A percentile compares a stretch with the other conserved stretches of the same genome.
These are phyloP conservation scores for Neocallimastix lanati DNA, from an alignment of 192 early-diverging fungal species.

Conservation along the genomic window DNA sequence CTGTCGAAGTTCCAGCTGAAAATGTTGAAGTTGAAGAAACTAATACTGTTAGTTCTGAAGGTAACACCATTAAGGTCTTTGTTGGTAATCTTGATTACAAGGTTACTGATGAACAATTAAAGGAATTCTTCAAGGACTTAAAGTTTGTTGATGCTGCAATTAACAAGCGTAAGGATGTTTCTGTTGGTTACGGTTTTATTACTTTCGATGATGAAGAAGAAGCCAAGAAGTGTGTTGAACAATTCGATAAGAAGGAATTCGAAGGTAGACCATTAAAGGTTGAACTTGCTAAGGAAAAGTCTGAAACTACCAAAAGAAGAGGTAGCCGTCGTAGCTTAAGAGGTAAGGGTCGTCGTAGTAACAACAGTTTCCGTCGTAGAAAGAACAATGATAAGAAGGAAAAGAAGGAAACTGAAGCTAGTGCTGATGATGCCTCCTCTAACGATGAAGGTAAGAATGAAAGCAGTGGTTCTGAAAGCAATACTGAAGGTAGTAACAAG, in stretches of 20 bases:
- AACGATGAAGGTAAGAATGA: background rate
- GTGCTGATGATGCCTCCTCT: background rate
- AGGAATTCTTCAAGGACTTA: slow-evolving; percentile 52
- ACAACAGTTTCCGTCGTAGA: background rate
- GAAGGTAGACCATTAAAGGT: slow-evolving; percentile 66
- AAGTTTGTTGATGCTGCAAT: slow-evolving; percentile 57
- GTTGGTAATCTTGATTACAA: slow-evolving; percentile 85
- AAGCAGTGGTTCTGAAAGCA: background rate
- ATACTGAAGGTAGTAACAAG: slow-evolving; percentile 8
- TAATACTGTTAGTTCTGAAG: too few species aligned
- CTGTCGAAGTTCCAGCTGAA: background rate
- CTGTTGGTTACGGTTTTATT: slow-evolving; percentile 89
- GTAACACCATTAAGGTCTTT: slow-evolving; percentile 55
- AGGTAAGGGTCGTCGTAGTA: slow-evolving; percentile 6
- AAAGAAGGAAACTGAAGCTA: background rate
- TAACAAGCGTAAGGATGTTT: slow-evolving; percentile 59
- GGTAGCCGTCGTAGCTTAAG: background rate
- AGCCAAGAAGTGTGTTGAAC: slow-evolving; percentile 47
- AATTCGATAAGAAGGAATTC: slow-evolving; percentile 38
- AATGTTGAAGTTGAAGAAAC: background rate
- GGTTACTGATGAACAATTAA: slow-evolving; percentile 62
- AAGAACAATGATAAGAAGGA: background rate
- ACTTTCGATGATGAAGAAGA: slow-evolving; percentile 48
- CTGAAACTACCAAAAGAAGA: slow-evolving; percentile 1
- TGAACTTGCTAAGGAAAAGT: slow-evolving; percentile 59